Base-by-base conservation (phyloP, 441 rosid genomes). In the Populus hybrid region DNA sequence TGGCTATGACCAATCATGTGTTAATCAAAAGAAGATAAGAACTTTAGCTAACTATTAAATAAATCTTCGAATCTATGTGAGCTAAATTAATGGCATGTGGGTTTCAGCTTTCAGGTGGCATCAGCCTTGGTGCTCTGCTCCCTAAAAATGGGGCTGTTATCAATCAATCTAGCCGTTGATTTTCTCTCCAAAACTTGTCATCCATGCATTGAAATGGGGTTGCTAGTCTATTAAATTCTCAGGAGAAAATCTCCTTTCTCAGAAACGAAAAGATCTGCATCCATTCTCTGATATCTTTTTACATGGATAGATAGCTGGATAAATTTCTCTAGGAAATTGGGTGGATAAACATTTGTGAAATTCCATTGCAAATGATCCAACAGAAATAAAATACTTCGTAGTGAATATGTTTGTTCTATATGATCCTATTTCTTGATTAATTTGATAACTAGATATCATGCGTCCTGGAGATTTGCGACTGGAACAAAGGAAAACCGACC, bases 31-130 rank as follows among this genome's bases (percentile, higher is more conserved):
- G 38, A 26, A 53, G 26, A 12, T 24, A 10, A 45, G 14, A 26
- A 16, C 0, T 7, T 16, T 50, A 26, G 18, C 20, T 69, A 23
- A 31, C 20, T 23, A 20, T 33, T 35, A 68, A 67, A 68, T 20
- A 33, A 68, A 61, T 61, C 35, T 69, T 11, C 24, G 68, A 35
- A 50, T 78, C 73, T 21, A 26, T 38, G 64, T 42, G 7, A 61
- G 75, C 69, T 28, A 38, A 56, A 38, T 72, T 71, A 35, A 68
- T 31, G 76, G 77, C 69, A 64, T 78, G 81, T 77, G 83, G 74
- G 20, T 77, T 74, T 33, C 74, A 59, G 71, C 7, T 77, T 77
- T 42, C 74, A 59, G 64, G 74, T n/a, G 76, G 72, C 79, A 42
- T 76, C 61, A 74, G 67, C 74, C 78, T 31, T 59, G 76, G 56